Evolutionary conservation across 306 rosid genomes (phyloP), one percentile per base, ranked within the genome.

Genomic region (Prunus dulcis): DNA sequence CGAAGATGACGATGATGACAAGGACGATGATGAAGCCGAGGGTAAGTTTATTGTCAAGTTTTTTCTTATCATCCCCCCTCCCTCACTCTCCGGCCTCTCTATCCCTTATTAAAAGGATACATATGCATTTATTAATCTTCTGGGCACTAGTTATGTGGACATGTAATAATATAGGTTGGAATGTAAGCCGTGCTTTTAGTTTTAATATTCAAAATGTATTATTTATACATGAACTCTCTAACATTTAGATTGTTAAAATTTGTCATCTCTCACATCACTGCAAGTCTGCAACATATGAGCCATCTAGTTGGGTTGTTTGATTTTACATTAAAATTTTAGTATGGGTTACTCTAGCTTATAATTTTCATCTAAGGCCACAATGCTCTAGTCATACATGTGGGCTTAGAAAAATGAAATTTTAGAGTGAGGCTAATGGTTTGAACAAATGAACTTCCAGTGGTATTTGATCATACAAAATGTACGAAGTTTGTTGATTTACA

Each of bases 21-120:
- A 87, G 67, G 91, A 87, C 20, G 92, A 90, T 9, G 96, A 87
- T 32, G 83, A 85, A 57, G 91, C 13, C 0, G 98, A 93, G 34
- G 98, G 98, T 92, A 75, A 81, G 85, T 38, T 75, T 20, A 30
- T 30, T 86, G 53, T n/a, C 9, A 20, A 65, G 46, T 64, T 47
- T 60, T 43, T 64, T 22, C 28, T 67, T 15, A 10, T 2, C 17
- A 9, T 53, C 2, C 43, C 43, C 9, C 43, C 10, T 49, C 19
- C 23, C 3, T 12, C 7, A 8, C 18, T 41, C 25, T 46, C 18
- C 11, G 9, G 43, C 43, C 43, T 38, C 43, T 38, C 2, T 25
- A 22, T 51, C 10, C 9, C 9, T 28, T 5, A 8, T 34, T 34
- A 34, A 34, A 5, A 6, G 41, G 41, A 34, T 34, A 6, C 41